Percentiles rank a stretch among this genome's conserved stretches.
These are phyloP conservation scores for Albifimbria verrucaria DNA, from an alignment of 2,329 filamentous ascomycete species.

Conservation along the genomic window DNA sequence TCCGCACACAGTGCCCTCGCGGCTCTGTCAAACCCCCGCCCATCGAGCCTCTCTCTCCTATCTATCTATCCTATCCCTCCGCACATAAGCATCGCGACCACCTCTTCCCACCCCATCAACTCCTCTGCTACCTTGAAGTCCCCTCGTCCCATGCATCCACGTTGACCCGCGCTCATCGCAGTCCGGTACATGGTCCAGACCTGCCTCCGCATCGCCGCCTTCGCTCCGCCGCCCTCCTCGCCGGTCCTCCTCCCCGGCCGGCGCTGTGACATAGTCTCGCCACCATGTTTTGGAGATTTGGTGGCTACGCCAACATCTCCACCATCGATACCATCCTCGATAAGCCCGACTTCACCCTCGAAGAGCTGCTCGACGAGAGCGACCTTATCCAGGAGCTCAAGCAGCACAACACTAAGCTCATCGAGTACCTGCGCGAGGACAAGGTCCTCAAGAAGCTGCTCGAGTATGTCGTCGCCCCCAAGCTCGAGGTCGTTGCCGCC, in stretches of 20 bases:
- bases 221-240: conserved; percentile 18
- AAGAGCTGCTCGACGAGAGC: conserved; percentile 93
- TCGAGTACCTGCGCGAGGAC: conserved; percentile 91
- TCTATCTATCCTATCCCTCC: conserved; percentile 3
- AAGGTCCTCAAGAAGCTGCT: conserved; percentile 80
- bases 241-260: conserved; percentile 27
- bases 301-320: conserved; percentile 96
- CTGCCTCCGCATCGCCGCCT: conserved; percentile 9
- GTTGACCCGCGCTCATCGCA: conserved; percentile 8
- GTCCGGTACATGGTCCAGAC: conserved; percentile 21
- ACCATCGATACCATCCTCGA: conserved; percentile 96
- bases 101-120: not conserved
- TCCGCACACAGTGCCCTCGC: not conserved
- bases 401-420: conserved; percentile 95
- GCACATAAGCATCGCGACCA: not conserved
- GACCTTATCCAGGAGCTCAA: conserved; percentile 97
- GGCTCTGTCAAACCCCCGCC: not conserved
- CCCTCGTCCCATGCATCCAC: conserved; percentile 7
- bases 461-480: conserved; percentile 85
- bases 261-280: conserved; percentile 30
- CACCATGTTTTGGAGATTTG: conserved; percentile 99
- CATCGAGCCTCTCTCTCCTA: conserved; percentile 5
- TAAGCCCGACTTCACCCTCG: conserved; percentile 90
- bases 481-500: conserved; percentile 54
- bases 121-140: conserved; percentile 5